Percentiles rank a stretch among this genome's conserved stretches.
Evolutionary conservation across 2,329 filamentous ascomycete species (phyloP).

Genomic region (Cryphonectria radicalis): DNA sequence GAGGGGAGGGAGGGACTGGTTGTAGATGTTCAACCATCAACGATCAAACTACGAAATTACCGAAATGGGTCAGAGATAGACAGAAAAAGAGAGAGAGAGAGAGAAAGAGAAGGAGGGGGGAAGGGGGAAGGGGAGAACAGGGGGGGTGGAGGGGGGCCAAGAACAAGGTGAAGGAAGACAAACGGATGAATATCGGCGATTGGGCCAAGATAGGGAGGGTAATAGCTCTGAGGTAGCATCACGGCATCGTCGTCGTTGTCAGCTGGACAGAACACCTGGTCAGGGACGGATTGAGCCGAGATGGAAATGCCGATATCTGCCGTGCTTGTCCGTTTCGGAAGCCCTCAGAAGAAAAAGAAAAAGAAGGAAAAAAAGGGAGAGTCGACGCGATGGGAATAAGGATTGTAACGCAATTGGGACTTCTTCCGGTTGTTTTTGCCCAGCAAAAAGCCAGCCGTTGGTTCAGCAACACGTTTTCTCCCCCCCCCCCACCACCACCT

Average conservation of each 20-base stretch:
- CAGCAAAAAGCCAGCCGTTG: no score
- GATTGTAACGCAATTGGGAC: no score
- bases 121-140: no score
- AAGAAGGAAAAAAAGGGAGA: no score
- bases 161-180: neutral
- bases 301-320: slow-evolving; percentile 17
- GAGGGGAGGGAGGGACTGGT: neutral
- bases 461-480: no score
- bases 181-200: neutral
- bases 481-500: no score
- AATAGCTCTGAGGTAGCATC: neutral
- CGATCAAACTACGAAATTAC: neutral
- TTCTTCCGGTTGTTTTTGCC: no score
- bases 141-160: neutral
- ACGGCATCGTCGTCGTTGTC: neutral
- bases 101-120: neutral
- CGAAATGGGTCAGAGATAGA: neutral
- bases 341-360: neutral
- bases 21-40: slow-evolving; percentile 9
- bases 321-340: neutral
- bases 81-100: no score
- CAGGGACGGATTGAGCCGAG: slow-evolving; percentile 12
- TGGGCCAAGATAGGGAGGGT: neutral
- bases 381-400: no score
- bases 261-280: neutral